These are phyloP conservation scores for Phytophthora sojae DNA, from an alignment of 352 stramenopile species.

Conservation along the genomic window DNA sequence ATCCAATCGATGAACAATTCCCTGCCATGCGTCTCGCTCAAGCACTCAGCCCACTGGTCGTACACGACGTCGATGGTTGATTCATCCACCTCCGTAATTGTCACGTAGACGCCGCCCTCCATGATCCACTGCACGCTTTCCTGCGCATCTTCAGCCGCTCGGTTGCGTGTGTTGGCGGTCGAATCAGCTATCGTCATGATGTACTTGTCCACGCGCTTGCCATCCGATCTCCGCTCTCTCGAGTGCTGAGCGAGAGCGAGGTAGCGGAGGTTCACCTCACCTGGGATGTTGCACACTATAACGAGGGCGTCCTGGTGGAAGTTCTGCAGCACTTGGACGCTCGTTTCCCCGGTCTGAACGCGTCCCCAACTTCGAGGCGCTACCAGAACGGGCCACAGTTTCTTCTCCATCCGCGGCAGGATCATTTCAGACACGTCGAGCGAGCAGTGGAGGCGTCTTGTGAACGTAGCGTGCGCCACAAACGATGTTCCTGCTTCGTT, in stretches of 20 bases:
- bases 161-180: conserved; percentile 5
- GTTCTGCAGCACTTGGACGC: not conserved
- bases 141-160: conserved; percentile 8
- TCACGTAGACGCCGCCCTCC: conserved; percentile 28
- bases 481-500: not conserved
- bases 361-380: not conserved
- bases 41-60: conserved; percentile 34
- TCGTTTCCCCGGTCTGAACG: not conserved
- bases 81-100: conserved; percentile 29
- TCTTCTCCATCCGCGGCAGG: conserved; percentile 2
- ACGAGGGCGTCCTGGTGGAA: not conserved
- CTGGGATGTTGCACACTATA: not conserved
- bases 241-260: conserved; percentile 2
- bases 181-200: conserved; percentile 8
- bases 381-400: conserved; percentile 5
- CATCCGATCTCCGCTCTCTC: conserved; percentile 23
- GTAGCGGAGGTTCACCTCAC: not conserved
- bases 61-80: conserved; percentile 27
- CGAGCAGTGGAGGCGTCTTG: conserved; percentile 4
- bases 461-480: conserved; percentile 19
- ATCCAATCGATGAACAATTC: conserved; percentile 53
- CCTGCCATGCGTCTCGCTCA: conserved; percentile 44
- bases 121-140: conserved; percentile 26
- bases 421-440: not conserved
- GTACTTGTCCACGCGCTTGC: conserved; percentile 46